Conservation (phyloP, 2,329 filamentous ascomycete genomes). For the Fragosphaeria purpurea region DNA sequence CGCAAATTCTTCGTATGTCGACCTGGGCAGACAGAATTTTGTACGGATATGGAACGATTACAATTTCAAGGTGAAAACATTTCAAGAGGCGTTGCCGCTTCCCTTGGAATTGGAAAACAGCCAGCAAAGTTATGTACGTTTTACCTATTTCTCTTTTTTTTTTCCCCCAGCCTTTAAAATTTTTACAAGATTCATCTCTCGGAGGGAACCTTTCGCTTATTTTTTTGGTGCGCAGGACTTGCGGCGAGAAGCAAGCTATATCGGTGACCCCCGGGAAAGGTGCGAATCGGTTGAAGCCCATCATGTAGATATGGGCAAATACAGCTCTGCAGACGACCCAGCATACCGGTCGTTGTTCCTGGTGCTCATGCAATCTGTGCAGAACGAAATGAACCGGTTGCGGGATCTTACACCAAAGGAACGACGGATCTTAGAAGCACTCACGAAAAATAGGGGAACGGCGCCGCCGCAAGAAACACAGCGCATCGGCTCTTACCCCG, state of each 20-base stretch:
- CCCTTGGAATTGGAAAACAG: background rate
- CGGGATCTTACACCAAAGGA: constrained; percentile 17
- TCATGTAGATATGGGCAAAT: constrained; percentile 32
- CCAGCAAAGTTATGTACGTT: constrained; percentile 4
- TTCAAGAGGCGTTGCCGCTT: constrained; percentile 16
- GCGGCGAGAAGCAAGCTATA: constrained; percentile 17
- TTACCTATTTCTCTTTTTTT: background rate
- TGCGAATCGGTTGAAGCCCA: constrained; percentile 26
- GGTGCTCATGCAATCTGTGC: constrained; percentile 13
- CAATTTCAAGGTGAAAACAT: constrained; percentile 24
- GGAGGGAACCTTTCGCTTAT: too few relatives aligned
- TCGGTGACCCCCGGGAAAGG: constrained; percentile 22
- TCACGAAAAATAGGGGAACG: constrained; percentile 8
- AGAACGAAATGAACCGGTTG: constrained; percentile 15
- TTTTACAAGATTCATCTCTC: too few relatives aligned
- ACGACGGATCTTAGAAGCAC: constrained; percentile 11
- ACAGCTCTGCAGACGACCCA: constrained; percentile 19
- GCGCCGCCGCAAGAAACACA: constrained; percentile 10
- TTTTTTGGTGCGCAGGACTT: constrained; percentile 1
- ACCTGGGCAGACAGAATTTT: constrained; percentile 18
- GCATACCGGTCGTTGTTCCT: constrained; percentile 18
- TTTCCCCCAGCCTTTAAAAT: too few relatives aligned
- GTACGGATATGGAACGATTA: constrained; percentile 22
- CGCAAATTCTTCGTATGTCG: constrained; percentile 12
- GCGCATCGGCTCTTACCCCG: constrained; percentile 16